Conservation (phyloP, 805 yeast species). For the Groenewaldozyma salmanticensis region DNA sequence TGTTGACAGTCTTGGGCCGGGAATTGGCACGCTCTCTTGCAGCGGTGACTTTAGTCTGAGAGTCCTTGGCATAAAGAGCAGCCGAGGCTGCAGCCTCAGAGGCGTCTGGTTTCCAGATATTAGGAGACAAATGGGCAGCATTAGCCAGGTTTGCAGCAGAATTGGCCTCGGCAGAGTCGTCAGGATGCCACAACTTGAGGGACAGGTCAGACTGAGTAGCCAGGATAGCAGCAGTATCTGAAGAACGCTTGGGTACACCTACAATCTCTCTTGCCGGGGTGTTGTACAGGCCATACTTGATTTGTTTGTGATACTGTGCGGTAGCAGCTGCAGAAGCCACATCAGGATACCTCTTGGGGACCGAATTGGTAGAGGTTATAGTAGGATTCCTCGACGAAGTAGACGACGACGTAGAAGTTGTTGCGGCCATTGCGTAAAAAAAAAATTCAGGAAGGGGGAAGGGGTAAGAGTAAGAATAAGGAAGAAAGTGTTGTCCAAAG, state of each 20-base stretch:
- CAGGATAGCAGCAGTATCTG: conserved; percentile 26
- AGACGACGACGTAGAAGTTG: neutral
- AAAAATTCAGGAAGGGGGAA: too few relatives aligned
- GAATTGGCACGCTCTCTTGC: conserved; percentile 7
- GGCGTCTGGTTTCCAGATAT: conserved; percentile 31
- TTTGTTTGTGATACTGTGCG: conserved; percentile 27
- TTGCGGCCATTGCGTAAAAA: neutral
- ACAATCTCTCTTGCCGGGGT: conserved; percentile 29
- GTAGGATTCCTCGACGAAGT: neutral
- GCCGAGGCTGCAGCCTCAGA: conserved; percentile 47
- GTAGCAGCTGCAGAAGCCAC: conserved; percentile 23
- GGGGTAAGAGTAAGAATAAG: too few relatives aligned
- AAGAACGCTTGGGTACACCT: conserved; percentile 26
- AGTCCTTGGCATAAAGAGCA: conserved; percentile 32
- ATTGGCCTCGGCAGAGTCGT: conserved; percentile 20
- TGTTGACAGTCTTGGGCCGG: conserved; percentile 3
- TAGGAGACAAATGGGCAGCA: conserved; percentile 24
- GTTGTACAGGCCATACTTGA: conserved; percentile 26
- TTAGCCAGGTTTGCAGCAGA: conserved; percentile 30
- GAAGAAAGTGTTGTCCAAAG: too few relatives aligned
- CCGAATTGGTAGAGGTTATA: neutral
- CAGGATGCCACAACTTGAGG: conserved; percentile 28
- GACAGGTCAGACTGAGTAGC: conserved; percentile 25
- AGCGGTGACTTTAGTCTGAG: conserved; percentile 8
- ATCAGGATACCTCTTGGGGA: conserved; percentile 6